phyloP scores from a whole-genome alignment of 148 eudicot species.

The Pharnaceum exiguum region DNA sequence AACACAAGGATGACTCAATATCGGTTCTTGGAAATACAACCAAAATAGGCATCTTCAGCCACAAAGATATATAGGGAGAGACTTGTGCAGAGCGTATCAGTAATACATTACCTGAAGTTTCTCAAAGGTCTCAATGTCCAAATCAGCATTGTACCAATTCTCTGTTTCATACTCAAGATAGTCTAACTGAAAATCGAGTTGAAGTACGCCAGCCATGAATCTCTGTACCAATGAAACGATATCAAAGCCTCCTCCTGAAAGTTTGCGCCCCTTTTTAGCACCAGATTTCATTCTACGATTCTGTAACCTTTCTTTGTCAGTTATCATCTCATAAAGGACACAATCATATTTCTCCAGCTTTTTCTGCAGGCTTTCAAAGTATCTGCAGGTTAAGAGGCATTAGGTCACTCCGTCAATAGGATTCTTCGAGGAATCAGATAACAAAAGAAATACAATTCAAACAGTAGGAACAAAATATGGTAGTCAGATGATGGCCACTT shows the following conservation, averaged over 20 bases:
- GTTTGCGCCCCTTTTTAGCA: conserved; percentile 45
- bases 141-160: conserved; percentile 95
- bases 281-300: conserved; percentile 47
- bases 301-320: conserved; percentile 83
- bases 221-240: conserved; percentile 88
- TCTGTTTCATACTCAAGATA: conserved; percentile 87
- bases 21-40: too few relatives aligned
- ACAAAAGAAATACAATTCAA: too few relatives aligned
- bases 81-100: neutral
- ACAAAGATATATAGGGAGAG: too few relatives aligned
- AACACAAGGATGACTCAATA: too few relatives aligned
- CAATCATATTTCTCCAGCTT: conserved; percentile 83
- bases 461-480: too few relatives aligned
- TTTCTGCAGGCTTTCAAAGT: conserved; percentile 77
- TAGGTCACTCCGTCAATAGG: too few relatives aligned
- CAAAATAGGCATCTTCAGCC: too few relatives aligned
- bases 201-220: conserved; percentile 77
- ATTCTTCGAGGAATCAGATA: too few relatives aligned
- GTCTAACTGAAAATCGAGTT: conserved; percentile 91
- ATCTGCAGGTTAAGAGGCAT: conserved; percentile 42
- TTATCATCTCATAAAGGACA: conserved; percentile 97
- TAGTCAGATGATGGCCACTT: too few relatives aligned
- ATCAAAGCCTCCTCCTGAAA: conserved; percentile 67
- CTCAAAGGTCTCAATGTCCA: conserved; percentile 91
- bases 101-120: conserved; percentile 93